A percentile compares a stretch with the other conserved stretches of the same genome.
Conservation (phyloP, 2,329 filamentous ascomycete species). For the Cladosporium sp. region DNA sequence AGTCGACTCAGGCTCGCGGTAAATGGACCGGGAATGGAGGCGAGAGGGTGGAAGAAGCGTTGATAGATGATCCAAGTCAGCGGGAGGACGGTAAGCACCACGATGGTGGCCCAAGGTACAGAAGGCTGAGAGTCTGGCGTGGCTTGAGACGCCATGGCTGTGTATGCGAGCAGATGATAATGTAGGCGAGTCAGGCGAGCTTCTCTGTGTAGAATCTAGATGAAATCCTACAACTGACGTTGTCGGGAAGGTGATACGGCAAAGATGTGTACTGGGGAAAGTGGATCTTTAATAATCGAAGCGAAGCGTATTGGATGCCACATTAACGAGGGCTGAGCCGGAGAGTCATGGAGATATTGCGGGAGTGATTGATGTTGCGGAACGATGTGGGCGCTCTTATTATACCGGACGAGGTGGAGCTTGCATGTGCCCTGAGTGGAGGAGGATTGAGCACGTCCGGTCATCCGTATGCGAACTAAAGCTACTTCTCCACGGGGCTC, state of each 20-base stretch:
- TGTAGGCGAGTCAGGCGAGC: neutral
- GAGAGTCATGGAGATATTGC: neutral
- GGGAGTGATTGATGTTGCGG: neutral
- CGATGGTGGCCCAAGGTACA: conserved; percentile 1
- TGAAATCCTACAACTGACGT: neutral
- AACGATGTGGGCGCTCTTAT: neutral
- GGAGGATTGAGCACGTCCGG: neutral
- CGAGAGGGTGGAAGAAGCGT: conserved; percentile 29
- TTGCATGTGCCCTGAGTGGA: neutral
- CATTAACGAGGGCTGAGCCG: neutral
- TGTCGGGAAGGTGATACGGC: neutral
- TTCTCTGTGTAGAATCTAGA: neutral
- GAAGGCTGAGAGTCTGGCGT: neutral
- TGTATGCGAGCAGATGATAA: neutral
- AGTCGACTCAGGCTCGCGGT: conserved; percentile 28
- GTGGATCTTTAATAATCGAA: neutral
- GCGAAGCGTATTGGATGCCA: neutral
- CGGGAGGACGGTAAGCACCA: conserved; percentile 5
- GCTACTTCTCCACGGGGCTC: neutral
- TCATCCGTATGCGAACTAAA: neutral
- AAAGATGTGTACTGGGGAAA: neutral
- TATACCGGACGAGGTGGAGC: neutral
- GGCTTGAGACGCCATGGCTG: neutral
- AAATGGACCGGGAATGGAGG: conserved; percentile 32
- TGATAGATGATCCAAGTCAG: conserved; percentile 30